phyloP scores from a whole-genome alignment of 2,329 filamentous ascomycete genomes.

The Zasmidium citrigriseum region DNA sequence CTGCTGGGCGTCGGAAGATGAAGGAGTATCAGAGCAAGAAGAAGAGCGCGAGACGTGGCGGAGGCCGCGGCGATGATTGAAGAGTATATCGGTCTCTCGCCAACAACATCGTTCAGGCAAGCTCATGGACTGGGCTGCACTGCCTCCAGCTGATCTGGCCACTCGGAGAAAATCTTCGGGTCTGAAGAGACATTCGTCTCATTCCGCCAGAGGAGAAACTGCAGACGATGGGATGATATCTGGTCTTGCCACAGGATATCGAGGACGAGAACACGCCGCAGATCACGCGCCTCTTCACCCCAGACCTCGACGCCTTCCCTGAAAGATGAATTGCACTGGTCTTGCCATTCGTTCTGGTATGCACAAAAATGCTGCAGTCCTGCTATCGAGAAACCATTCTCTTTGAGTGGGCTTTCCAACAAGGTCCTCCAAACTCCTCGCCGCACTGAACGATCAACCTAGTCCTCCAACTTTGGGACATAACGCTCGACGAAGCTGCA shows the following conservation, averaged over 20 bases:
- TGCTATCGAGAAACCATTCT: background rate
- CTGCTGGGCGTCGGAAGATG: conserved; percentile 56
- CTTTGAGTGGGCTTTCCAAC: background rate
- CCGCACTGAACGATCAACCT: background rate
- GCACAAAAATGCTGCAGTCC: background rate
- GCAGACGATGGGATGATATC: conserved; percentile 48
- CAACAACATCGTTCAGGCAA: background rate
- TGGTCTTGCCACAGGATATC: conserved; percentile 27
- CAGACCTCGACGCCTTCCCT: conserved; percentile 12
- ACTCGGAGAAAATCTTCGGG: conserved; percentile 27
- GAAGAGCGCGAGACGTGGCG: conserved; percentile 56
- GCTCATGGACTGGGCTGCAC: background rate
- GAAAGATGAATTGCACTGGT: background rate
- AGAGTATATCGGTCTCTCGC: background rate
- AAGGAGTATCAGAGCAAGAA: conserved; percentile 65
- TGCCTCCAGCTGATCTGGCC: background rate
- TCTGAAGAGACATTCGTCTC: too few relatives aligned
- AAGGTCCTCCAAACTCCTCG: background rate
- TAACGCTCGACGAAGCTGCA: conserved; percentile 44
- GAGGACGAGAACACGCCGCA: conserved; percentile 11
- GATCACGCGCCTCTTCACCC: conserved; percentile 16
- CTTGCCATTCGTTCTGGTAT: background rate
- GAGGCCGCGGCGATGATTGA: conserved; percentile 35
- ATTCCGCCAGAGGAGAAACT: conserved; percentile 50
- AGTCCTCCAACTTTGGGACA: conserved; percentile 40